phyloP scores from a whole-genome alignment of 371 early-diverging fungal genomes.

The Dinochytrium kinnereticum region DNA sequence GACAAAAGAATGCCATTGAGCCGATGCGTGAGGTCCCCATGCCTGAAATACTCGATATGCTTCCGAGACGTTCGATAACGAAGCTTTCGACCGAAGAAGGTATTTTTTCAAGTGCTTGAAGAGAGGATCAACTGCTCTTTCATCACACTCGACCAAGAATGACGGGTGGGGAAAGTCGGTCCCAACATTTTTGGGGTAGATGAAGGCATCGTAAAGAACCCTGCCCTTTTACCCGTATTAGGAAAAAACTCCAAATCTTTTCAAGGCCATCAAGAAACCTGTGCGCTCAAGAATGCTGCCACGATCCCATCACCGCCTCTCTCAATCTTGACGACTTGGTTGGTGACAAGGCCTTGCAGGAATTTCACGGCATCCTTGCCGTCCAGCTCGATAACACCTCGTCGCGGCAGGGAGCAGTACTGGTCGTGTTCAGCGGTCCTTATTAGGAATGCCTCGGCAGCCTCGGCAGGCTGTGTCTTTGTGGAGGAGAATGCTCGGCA shows the following conservation, averaged over 20 bases:
- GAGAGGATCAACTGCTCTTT: conserved; percentile 54
- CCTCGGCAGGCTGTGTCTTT: neutral
- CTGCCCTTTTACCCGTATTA: conserved; percentile 63
- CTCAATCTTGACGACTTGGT: conserved; percentile 78
- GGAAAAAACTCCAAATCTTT: no score
- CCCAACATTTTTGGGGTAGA: conserved; percentile 77
- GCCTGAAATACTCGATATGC: conserved; percentile 61
- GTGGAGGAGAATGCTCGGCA: no score
- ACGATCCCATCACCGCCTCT: conserved; percentile 71
- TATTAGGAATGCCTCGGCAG: neutral
- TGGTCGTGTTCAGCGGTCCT: neutral
- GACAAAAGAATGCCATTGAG: conserved; percentile 36
- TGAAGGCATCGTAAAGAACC: conserved; percentile 87
- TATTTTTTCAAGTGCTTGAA: conserved; percentile 76
- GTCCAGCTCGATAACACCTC: conserved; percentile 37
- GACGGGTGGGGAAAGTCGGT: conserved; percentile 63
- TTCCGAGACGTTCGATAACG: conserved; percentile 51
- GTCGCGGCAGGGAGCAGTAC: conserved; percentile 4
- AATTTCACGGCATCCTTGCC: conserved; percentile 82
- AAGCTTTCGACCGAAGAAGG: conserved; percentile 76
- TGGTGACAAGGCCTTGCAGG: conserved; percentile 88
- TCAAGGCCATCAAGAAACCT: no score
- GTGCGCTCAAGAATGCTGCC: conserved; percentile 74
- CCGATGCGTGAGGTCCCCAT: conserved; percentile 46
- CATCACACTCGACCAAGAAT: conserved; percentile 78